A percentile compares a stretch with the other conserved stretches of the same genome.
Evolutionary conservation across 2,329 filamentous ascomycete species (phyloP).

Genomic region (Ophiocordyceps camponoti-floridani): DNA sequence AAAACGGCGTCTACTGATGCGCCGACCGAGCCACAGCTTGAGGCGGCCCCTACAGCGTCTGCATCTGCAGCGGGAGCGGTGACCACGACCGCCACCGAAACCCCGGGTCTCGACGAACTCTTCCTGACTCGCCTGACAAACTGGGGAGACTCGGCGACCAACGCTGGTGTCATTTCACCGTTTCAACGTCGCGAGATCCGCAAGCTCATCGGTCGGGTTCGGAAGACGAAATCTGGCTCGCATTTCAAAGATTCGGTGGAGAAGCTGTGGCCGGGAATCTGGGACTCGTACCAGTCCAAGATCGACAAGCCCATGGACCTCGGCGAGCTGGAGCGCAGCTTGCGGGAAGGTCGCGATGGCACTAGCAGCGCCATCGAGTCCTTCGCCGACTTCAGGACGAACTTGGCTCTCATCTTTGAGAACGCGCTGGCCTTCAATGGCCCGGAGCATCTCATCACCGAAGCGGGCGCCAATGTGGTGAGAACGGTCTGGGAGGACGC

Average conservation of each 20-base stretch:
- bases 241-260: constrained; percentile 68
- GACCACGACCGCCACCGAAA: not conserved
- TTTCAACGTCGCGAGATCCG: constrained; percentile 44
- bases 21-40: not conserved
- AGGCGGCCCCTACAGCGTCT: not conserved
- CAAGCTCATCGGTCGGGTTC: constrained; percentile 53
- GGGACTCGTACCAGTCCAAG: constrained; percentile 50
- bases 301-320: constrained; percentile 74
- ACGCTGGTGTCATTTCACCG: constrained; percentile 33
- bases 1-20: constrained; percentile 6
- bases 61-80: constrained; percentile 1
- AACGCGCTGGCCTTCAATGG: constrained; percentile 80
- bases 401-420: constrained; percentile 59
- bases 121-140: constrained; percentile 14
- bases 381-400: constrained; percentile 54
- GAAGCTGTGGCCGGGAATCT: constrained; percentile 55
- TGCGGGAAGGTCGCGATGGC: constrained; percentile 33
- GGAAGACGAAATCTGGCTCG: constrained; percentile 67
- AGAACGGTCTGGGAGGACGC: constrained; percentile 32
- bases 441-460: constrained; percentile 52
- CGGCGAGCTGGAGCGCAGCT: constrained; percentile 58
- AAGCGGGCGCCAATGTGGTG: constrained; percentile 34
- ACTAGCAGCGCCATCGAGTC: constrained; percentile 40
- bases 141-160: constrained; percentile 23
- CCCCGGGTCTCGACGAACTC: constrained; percentile 3